Conservation (phyloP, 331 rosid genomes). For the Malus hybrid region DNA sequence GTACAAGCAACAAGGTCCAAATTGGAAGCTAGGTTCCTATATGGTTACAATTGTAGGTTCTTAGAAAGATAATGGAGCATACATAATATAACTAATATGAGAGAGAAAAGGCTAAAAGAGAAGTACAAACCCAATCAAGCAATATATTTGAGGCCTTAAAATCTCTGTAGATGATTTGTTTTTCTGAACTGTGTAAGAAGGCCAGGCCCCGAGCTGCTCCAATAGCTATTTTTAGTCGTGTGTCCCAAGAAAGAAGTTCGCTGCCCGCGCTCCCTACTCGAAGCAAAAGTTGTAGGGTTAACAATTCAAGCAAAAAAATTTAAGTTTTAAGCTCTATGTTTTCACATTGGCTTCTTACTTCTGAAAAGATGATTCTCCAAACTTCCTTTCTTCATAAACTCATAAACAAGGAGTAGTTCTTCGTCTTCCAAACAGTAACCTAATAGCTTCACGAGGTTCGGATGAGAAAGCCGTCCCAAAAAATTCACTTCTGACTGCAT, state of each 20-base stretch:
- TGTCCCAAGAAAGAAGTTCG: constrained; percentile 63
- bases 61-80: not conserved
- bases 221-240: constrained; percentile 57
- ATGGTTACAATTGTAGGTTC: not conserved
- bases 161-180: constrained; percentile 76
- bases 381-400: constrained; percentile 45
- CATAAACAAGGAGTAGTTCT: constrained; percentile 66
- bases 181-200: constrained; percentile 68
- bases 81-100: not conserved
- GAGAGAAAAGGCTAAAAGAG: not conserved
- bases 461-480: constrained; percentile 75
- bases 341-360: constrained; percentile 41
- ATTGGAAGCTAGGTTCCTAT: no score
- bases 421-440: constrained; percentile 71
- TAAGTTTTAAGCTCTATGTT: not conserved
- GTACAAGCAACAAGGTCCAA: no score
- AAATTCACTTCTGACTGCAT: constrained; percentile 80
- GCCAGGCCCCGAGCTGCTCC: constrained; percentile 91
- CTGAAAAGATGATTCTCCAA: constrained; percentile 88
- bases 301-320: not conserved
- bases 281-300: not conserved
- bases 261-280: constrained; percentile 41
- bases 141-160: constrained; percentile 93
- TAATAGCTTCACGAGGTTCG: constrained; percentile 68
- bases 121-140: constrained; percentile 66